phyloP scores from a whole-genome alignment of 371 early-diverging fungal species.

The Lichtheimia hyalospora region DNA sequence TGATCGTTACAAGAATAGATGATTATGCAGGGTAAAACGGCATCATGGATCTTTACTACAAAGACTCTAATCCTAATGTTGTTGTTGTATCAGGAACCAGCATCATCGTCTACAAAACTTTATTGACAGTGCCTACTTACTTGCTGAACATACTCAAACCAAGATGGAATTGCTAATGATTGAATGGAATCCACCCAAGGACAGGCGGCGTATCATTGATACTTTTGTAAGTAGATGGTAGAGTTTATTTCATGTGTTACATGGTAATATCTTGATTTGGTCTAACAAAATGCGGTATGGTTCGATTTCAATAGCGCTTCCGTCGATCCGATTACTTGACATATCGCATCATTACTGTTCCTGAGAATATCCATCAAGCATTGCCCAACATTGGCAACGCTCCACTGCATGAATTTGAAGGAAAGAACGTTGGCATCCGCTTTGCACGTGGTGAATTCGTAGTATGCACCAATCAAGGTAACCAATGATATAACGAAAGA shows the following conservation, averaged over 20 bases:
- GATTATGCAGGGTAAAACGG: constrained; percentile 43
- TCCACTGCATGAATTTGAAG: constrained; percentile 48
- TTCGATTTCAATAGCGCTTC: constrained; percentile 27
- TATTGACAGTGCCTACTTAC: constrained; percentile 37
- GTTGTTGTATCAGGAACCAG: constrained; percentile 27
- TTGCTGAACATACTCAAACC: constrained; percentile 41
- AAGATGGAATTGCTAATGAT: constrained; percentile 43
- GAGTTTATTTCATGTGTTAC: background rate
- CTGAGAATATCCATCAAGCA: constrained; percentile 33
- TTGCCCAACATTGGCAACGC: constrained; percentile 40
- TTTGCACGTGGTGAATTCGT: constrained; percentile 47
- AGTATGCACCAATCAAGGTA: constrained; percentile 51
- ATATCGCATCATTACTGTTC: constrained; percentile 43
- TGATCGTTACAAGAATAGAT: constrained; percentile 48
- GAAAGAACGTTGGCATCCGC: constrained; percentile 47
- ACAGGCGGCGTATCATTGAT: constrained; percentile 36
- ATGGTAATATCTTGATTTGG: background rate
- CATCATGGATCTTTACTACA: background rate
- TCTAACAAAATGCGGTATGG: background rate
- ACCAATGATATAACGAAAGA: background rate
- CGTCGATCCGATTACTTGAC: constrained; percentile 37
- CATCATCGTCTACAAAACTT: constrained; percentile 47
- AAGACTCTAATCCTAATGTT: background rate
- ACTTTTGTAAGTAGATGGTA: constrained; percentile 29
- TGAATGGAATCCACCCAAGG: constrained; percentile 46